phyloP scores from a whole-genome alignment of 1,139 yeast genomes.

The Magnusiomyces fungicola region DNA sequence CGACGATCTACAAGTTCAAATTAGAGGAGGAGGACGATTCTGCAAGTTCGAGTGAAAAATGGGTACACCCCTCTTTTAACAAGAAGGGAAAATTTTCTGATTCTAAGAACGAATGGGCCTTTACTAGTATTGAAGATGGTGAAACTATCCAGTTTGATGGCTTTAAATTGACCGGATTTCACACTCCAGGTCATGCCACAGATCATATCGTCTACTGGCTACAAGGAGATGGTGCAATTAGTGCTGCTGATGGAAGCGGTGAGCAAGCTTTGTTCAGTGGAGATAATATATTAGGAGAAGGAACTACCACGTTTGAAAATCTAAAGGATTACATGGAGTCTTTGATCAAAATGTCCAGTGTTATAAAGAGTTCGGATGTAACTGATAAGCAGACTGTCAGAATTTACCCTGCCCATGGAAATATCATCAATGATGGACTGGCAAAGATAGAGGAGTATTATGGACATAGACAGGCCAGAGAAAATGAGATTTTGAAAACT shows the following conservation, averaged over 20 bases:
- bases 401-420: slow-evolving; percentile 37
- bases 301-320: slow-evolving; percentile 34
- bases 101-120: slow-evolving; percentile 10
- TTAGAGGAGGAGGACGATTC: background rate
- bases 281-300: slow-evolving; percentile 20
- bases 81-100: background rate
- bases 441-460: slow-evolving; percentile 30
- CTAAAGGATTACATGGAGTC: slow-evolving; percentile 27
- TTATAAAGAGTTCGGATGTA: slow-evolving; percentile 15
- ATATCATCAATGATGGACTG: slow-evolving; percentile 29
- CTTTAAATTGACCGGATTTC: slow-evolving; percentile 28
- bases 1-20: background rate
- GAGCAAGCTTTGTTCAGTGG: slow-evolving; percentile 34
- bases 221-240: too few relatives aligned
- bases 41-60: background rate
- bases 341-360: slow-evolving; percentile 8
- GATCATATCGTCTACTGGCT: slow-evolving; percentile 27
- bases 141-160: slow-evolving; percentile 28
- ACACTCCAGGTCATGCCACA: slow-evolving; percentile 36
- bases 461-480: slow-evolving; percentile 32
- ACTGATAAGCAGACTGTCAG: slow-evolving; percentile 9
- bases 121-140: slow-evolving; percentile 24
- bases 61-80: background rate
- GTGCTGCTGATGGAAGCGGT: too few relatives aligned
- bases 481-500: slow-evolving; percentile 27